Conservation (phyloP, 352 stramenopile species). For the Phytophthora tubulina region DNA sequence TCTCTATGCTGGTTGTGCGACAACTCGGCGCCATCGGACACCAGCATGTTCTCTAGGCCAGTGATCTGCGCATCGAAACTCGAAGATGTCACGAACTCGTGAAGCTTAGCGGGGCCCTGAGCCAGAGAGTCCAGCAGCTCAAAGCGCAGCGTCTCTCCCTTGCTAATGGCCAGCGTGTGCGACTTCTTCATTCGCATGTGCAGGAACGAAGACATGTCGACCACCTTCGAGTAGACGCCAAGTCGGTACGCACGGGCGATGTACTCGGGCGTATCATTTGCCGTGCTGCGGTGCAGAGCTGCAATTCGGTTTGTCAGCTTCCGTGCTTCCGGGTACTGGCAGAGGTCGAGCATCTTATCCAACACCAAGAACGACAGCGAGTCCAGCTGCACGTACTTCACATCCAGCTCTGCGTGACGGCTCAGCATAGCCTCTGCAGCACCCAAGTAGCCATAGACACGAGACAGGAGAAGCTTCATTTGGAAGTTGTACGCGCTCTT, state of each 20-base stretch:
- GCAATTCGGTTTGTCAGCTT: conserved; percentile 61
- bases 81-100: conserved; percentile 57
- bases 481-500: conserved; percentile 92
- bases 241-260: conserved; percentile 81
- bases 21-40: conserved; percentile 43
- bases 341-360: conserved; percentile 80
- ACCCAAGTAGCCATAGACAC: conserved; percentile 82
- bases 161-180: conserved; percentile 76
- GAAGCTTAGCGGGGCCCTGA: conserved; percentile 52
- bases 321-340: conserved; percentile 63
- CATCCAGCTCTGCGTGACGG: conserved; percentile 78
- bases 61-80: conserved; percentile 51
- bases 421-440: conserved; percentile 69
- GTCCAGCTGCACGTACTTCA: conserved; percentile 90
- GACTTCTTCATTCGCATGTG: conserved; percentile 80
- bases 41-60: conserved; percentile 56
- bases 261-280: conserved; percentile 81
- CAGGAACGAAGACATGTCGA: conserved; percentile 86
- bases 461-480: conserved; percentile 89
- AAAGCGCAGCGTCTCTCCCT: conserved; percentile 67
- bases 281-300: conserved; percentile 62
- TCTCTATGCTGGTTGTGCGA: conserved; percentile 86
- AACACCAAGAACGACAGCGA: conserved; percentile 87
- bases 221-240: conserved; percentile 87
- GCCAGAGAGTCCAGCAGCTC: conserved; percentile 62